Conservation (phyloP, 1,139 yeast genomes). For the Lodderomyces oxycetoniae region DNA sequence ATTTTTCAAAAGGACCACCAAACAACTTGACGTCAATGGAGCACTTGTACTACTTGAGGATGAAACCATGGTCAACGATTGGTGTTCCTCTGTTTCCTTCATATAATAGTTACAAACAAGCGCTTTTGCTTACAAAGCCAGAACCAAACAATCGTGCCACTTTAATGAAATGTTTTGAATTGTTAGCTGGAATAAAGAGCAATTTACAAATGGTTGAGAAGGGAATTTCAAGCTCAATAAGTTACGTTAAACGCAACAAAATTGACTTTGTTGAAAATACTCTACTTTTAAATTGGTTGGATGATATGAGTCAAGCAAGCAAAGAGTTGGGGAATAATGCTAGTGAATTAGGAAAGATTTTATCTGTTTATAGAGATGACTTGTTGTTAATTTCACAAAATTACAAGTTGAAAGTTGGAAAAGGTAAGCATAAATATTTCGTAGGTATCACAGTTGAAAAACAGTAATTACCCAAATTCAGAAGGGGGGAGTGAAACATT, state of each 20-base stretch:
- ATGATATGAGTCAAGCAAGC: slow-evolving; percentile 6
- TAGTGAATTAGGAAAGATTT: slow-evolving; percentile 22
- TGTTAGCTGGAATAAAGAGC: slow-evolving; percentile 11
- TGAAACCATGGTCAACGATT: slow-evolving; percentile 79
- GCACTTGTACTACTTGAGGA: slow-evolving; percentile 57
- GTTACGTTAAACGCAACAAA: slow-evolving; percentile 12
- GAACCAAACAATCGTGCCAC: slow-evolving; percentile 9
- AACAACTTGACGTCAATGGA: slow-evolving; percentile 42
- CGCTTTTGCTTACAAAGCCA: slow-evolving; percentile 8
- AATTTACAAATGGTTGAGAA: slow-evolving; percentile 17
- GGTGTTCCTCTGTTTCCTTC: slow-evolving; percentile 71
- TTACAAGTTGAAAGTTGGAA: slow-evolving; percentile 16
- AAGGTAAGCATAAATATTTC: slow-evolving; percentile 38
- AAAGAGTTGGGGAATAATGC: slow-evolving; percentile 8
- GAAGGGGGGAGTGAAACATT: no score
- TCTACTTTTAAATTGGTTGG: slow-evolving; percentile 11
- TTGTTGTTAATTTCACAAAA: slow-evolving; percentile 12
- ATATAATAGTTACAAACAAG: slow-evolving; percentile 29
- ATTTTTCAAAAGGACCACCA: slow-evolving; percentile 32
- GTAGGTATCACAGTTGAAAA: slow-evolving; percentile 23
- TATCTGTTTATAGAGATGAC: slow-evolving; percentile 21
- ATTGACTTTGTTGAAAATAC: slow-evolving; percentile 20
- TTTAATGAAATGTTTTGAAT: slow-evolving; percentile 12
- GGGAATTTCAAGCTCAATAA: slow-evolving; percentile 8
- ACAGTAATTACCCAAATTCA: slow-evolving; percentile 1